Conservation (phyloP, 83 land plant genomes). For the Isoetes engelmannii region DNA sequence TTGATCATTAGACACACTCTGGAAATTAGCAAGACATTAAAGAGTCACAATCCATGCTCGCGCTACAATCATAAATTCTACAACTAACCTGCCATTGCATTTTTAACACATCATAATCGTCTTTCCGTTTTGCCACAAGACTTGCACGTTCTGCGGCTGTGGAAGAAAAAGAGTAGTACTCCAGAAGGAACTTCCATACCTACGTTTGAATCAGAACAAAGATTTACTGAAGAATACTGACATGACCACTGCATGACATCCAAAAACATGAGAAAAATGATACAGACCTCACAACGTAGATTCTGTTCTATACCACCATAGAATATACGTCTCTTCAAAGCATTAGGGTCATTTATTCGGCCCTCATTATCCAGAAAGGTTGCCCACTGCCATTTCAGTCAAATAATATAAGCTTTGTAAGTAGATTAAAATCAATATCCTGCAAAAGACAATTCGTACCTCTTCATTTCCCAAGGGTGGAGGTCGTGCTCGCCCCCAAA, state of each 20-base stretch:
- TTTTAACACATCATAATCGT: constrained; percentile 66
- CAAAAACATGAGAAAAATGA: constrained; percentile 9
- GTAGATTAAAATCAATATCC: not conserved
- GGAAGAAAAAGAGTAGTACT: constrained; percentile 61
- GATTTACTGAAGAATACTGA: not conserved
- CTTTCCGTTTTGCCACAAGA: constrained; percentile 40
- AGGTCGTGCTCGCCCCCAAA: constrained; percentile 82
- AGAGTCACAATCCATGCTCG: no score
- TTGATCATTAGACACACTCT: constrained; percentile 76
- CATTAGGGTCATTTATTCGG: constrained; percentile 60
- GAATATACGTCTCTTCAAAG: constrained; percentile 69
- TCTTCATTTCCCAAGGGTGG: constrained; percentile 68
- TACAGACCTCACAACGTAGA: constrained; percentile 58
- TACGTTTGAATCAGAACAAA: constrained; percentile 19
- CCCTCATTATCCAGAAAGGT: constrained; percentile 83
- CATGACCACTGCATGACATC: not conserved
- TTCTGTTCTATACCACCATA: constrained; percentile 80
- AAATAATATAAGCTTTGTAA: not conserved
- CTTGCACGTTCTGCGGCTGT: constrained; percentile 70
- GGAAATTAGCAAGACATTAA: constrained; percentile 8
- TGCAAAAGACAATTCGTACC: constrained; percentile 41
- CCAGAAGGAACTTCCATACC: constrained; percentile 90
- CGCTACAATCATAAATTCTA: no score
- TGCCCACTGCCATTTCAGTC: constrained; percentile 47
- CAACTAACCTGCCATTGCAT: constrained; percentile 88